Base-by-base conservation (phyloP, 495 filamentous ascomycete species). In the Xylaria nigripes region DNA sequence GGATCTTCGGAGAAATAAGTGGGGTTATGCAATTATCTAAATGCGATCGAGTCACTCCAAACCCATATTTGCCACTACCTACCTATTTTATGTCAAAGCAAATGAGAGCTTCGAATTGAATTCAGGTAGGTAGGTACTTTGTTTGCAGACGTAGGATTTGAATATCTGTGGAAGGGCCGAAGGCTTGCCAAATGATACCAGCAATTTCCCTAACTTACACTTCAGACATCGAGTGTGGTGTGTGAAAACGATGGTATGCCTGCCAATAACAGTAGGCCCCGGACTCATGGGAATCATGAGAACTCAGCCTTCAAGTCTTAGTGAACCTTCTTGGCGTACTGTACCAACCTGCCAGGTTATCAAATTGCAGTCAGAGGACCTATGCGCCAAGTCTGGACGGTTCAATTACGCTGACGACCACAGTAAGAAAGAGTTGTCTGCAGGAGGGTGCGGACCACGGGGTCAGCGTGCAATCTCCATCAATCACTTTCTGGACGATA, bases 351-450 rank as follows among this genome's bases (percentile, higher is more conserved):
- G 22, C 49, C 18, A 38, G 24, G 36, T 49, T 50, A 54, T 40
- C 29, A 50, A 46, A 38, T 50, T 50, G 25, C 51, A 47, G 49
- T 48, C 53, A 19, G 23, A 47, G n/a, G 19, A 50, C 48, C 61
- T 62, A 61, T 63, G 63, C 60, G 63, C 63, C 63, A 65, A 63
- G 57, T 57, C 52, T 19, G 38, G 55, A 22, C 58, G 30, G 57
- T 59, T 61, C 55, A 57, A 58, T 38, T 52, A 40, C 45, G 53
- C 51, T 50, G 21, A 51, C 44, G 51, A 52, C 58, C 56, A 60
- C 46, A 56, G 54, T 54, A 56, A 62, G 30, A 38, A 25, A 32
- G 40, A 19, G 32, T 45, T 34, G 16, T 41, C 32, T 43, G 40
- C 22, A 38, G 13, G 18, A 41, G 36, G 38, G 13, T 38, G 13